Conservation (phyloP, 2,329 filamentous ascomycete genomes). For the Penicillium sp. region DNA sequence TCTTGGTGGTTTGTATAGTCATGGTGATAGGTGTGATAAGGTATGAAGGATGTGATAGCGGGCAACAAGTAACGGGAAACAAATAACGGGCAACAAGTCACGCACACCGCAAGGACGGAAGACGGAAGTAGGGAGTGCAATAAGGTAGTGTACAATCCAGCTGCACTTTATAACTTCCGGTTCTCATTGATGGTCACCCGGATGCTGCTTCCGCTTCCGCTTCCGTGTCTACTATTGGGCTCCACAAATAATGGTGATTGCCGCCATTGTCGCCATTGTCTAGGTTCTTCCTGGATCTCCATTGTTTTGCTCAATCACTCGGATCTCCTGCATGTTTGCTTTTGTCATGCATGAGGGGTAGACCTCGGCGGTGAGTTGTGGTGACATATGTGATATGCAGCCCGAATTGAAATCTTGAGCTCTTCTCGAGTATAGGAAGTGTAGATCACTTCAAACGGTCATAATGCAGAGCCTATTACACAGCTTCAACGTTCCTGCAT, state of each 20-base stretch:
- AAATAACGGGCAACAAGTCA: neutral
- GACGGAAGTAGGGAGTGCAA: conserved; percentile 10
- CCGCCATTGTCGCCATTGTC: neutral
- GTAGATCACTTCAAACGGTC: neutral
- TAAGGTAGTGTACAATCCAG: neutral
- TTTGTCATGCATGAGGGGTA: neutral
- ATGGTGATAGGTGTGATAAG: conserved; percentile 3
- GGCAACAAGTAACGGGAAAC: neutral
- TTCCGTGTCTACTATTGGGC: conserved; percentile 23
- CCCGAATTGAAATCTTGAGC: neutral
- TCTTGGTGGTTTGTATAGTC: conserved; percentile 20
- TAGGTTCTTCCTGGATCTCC: no score
- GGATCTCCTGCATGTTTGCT: neutral
- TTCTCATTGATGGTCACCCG: conserved; percentile 13
- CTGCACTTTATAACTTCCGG: conserved; percentile 15
- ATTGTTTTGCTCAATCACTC: no score
- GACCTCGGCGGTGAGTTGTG: neutral
- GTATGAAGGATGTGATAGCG: neutral
- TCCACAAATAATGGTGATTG: conserved; percentile 4
- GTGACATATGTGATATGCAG: neutral
- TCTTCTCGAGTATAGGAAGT: neutral
- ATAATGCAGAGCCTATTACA: neutral
- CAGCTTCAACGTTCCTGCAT: neutral
- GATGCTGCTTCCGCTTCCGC: conserved; percentile 20
- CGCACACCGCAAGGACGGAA: neutral